A percentile compares a stretch with the other conserved stretches of the same genome.
These are phyloP conservation scores for Macrophomina phaseolina DNA, from an alignment of 2,329 filamentous ascomycete species.

Conservation along the genomic window DNA sequence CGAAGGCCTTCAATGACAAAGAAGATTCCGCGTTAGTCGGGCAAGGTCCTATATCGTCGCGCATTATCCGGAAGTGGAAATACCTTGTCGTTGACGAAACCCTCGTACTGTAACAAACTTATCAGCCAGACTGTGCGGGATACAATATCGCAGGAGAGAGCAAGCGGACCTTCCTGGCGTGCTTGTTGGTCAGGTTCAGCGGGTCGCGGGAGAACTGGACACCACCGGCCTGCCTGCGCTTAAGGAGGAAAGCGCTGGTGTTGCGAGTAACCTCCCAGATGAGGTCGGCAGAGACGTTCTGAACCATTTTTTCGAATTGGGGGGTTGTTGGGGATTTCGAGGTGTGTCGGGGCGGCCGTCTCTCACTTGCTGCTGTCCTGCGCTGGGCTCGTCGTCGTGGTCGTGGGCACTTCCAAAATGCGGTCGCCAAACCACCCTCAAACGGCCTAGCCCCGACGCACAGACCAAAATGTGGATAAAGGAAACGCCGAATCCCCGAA, in stretches of 20 bases:
- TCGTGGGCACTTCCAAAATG: conserved; percentile 19
- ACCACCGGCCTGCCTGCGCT: conserved; percentile 80
- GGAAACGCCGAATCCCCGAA: neutral
- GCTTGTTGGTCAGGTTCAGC: conserved; percentile 89
- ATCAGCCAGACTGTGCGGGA: conserved; percentile 34
- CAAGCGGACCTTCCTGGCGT: conserved; percentile 79
- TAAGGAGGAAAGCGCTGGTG: conserved; percentile 91
- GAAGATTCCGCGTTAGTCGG: conserved; percentile 1
- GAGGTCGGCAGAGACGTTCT: conserved; percentile 86
- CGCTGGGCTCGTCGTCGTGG: neutral
- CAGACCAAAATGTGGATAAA: neutral
- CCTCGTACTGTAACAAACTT: conserved; percentile 71
- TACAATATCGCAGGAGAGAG: conserved; percentile 27
- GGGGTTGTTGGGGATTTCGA: conserved; percentile 4
- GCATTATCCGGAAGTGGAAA: conserved; percentile 30
- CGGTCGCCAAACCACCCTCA: conserved; percentile 22
- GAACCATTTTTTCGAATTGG: conserved; percentile 53
- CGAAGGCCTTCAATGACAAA: conserved; percentile 69
- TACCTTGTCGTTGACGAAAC: conserved; percentile 95
- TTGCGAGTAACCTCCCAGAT: conserved; percentile 91
- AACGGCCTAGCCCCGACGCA: conserved; percentile 4
- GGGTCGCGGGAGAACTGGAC: conserved; percentile 93
- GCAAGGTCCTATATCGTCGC: neutral
- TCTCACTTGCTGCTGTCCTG: conserved; percentile 19
- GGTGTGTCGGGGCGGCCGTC: conserved; percentile 24